These are phyloP conservation scores for Penicillium sp. DNA, from an alignment of 2,329 filamentous ascomycete genomes.

Conservation along the genomic window DNA sequence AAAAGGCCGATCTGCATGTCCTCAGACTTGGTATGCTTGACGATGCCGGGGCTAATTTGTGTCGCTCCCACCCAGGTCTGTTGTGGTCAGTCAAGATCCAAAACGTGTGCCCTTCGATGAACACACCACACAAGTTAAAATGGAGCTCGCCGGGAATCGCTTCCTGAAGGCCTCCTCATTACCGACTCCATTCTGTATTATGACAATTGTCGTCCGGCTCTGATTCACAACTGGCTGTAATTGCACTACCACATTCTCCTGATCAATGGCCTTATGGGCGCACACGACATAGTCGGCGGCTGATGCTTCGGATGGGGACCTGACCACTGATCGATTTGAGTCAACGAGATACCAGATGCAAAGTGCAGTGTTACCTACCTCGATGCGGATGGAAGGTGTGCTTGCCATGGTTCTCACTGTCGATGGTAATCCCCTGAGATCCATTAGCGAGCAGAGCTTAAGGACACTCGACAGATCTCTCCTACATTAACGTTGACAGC, in stretches of 20 bases:
- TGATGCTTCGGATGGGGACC: constrained; percentile 33
- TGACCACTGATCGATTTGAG: constrained; percentile 32
- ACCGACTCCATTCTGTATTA: constrained; percentile 44
- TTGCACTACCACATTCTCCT: constrained; percentile 37
- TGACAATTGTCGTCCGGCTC: constrained; percentile 35
- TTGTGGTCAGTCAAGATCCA: background rate
- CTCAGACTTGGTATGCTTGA: constrained; percentile 54
- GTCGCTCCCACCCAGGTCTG: constrained; percentile 50
- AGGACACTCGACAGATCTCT: background rate
- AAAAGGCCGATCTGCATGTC: constrained; percentile 57
- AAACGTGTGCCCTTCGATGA: background rate
- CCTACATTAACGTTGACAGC: constrained; percentile 41
- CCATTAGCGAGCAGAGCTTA: background rate
- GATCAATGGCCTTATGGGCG: constrained; percentile 44
- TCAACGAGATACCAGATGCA: background rate
- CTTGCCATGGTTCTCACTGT: constrained; percentile 43
- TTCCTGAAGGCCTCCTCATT: constrained; percentile 42
- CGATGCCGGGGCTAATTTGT: constrained; percentile 50
- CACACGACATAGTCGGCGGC: constrained; percentile 41
- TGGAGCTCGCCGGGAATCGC: constrained; percentile 30
- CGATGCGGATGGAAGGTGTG: constrained; percentile 33
- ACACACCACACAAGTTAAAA: constrained; percentile 45
- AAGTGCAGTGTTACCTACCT: constrained; percentile 25
- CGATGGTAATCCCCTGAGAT: constrained; percentile 41
- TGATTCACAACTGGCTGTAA: constrained; percentile 37